phyloP scores from a whole-genome alignment of 192 early-diverging fungal species.

The Mortierella hygrophila region DNA sequence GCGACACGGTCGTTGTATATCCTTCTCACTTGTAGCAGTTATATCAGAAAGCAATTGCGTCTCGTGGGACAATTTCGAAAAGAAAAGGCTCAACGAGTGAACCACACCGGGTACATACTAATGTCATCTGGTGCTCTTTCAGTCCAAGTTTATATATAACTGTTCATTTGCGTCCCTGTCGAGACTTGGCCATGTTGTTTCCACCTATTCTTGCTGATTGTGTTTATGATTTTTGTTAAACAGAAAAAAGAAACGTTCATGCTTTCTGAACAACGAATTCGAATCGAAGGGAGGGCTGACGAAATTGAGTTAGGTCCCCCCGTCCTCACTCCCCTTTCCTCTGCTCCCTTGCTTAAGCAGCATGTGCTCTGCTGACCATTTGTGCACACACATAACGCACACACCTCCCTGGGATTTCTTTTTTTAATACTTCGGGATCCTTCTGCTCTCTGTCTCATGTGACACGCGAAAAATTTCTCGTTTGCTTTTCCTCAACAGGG shows the following conservation, averaged over 20 bases:
- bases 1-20: not conserved
- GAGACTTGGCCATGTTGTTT: not conserved
- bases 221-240: not conserved
- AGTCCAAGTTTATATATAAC: constrained; percentile 3
- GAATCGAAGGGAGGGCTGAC: not conserved
- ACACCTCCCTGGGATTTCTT: not conserved
- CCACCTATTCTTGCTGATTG: not conserved
- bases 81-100: not conserved
- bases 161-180: not conserved
- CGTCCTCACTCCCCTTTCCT: not conserved
- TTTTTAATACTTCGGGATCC: not conserved
- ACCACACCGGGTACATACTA: not conserved
- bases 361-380: not conserved
- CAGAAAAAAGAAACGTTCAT: not conserved
- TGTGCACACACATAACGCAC: not conserved
- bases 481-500: not conserved
- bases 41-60: not conserved
- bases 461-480: not conserved
- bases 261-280: not conserved
- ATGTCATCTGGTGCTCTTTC: not conserved
- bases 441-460: not conserved
- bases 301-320: not conserved
- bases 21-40: not conserved
- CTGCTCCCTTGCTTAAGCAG: not conserved
- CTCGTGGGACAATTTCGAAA: not conserved